Evolutionary conservation across 148 eudicot genomes (phyloP).

Genomic region (Gaultheria prostrata): DNA sequence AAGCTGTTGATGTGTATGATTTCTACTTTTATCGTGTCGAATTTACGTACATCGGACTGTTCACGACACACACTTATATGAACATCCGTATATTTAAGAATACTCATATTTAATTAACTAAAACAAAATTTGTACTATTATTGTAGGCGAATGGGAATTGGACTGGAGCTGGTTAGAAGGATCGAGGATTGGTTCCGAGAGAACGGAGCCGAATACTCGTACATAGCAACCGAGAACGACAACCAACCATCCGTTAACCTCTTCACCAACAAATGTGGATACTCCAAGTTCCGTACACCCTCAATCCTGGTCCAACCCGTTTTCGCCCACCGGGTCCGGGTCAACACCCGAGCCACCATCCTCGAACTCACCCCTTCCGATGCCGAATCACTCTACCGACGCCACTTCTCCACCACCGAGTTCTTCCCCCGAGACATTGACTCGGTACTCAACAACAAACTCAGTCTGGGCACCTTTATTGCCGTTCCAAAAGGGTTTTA

Average conservation of each 20-base stretch:
- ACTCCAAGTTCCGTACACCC: slow-evolving; percentile 88
- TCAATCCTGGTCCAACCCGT: slow-evolving; percentile 86
- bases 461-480: slow-evolving; percentile 64
- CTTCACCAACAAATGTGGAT: slow-evolving; percentile 75
- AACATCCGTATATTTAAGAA: neutral
- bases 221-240: slow-evolving; percentile 82
- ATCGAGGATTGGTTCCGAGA: slow-evolving; percentile 77
- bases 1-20: too few species aligned
- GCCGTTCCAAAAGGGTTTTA: slow-evolving; percentile 52
- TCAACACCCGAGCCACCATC: slow-evolving; percentile 34
- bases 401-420: slow-evolving; percentile 69
- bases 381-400: slow-evolving; percentile 76
- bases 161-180: slow-evolving; percentile 52
- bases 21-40: too few species aligned
- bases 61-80: neutral
- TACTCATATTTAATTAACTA: neutral
- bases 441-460: slow-evolving; percentile 50
- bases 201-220: slow-evolving; percentile 77
- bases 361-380: slow-evolving; percentile 52
- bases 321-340: slow-evolving; percentile 59
- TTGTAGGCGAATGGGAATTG: slow-evolving; percentile 83
- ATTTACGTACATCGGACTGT: neutral
- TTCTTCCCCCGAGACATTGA: slow-evolving; percentile 93
- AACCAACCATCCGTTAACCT: slow-evolving; percentile 68
- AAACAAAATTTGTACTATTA: neutral